Evolutionary conservation across 148 eudicot species (phyloP), one percentile per base, ranked within the genome.

Genomic region (Rhododendron williamsianum): DNA sequence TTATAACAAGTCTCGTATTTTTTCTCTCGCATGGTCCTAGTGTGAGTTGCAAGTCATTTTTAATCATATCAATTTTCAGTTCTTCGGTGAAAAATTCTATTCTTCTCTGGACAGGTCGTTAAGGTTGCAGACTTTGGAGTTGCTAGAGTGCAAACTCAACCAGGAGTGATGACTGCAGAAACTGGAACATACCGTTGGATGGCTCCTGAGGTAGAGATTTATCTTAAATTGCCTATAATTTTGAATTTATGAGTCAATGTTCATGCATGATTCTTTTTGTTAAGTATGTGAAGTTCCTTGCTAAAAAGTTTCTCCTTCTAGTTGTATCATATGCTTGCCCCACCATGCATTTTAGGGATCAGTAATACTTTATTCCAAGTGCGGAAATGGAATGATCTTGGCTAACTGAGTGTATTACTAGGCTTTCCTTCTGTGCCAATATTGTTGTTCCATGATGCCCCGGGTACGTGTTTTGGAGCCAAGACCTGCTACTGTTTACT

Each of bases 51-150:
- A 67, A 69, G 30, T 67, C 72, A 67, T 3, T 30, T 45, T 67
- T 67, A 67, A 25, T 67, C 21, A 16, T 10, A 65, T 35, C 74
- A 33, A 74, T 49, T 86, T 81, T 41, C 0, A 2, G 51, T 63
- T 85, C 77, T 69, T 25, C 4, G 25, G n/a, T 85, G 19, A 33
- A 85, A 85, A 85, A 25, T 65, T 80, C 33, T 30, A 5, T 35
- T 23, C 27, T 36, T 38, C 48, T 60, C 69, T 82, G 76, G 12
- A 67, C 87, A 94, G 95, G 92, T 89, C 48, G 91, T 92, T 48
- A 94, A 94, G 89, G 93, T 94, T 83, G 95, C 95, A 81, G 97
- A 94, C 90, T 93, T 94, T 88, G 97, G 95, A 86, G 90, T 94
- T 81, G 92, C 97, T 85, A 92, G 90, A 90, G 93, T 94, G 86